Evolutionary conservation across 495 filamentous ascomycete genomes (phyloP).

Genomic region (Peziza echinospora): DNA sequence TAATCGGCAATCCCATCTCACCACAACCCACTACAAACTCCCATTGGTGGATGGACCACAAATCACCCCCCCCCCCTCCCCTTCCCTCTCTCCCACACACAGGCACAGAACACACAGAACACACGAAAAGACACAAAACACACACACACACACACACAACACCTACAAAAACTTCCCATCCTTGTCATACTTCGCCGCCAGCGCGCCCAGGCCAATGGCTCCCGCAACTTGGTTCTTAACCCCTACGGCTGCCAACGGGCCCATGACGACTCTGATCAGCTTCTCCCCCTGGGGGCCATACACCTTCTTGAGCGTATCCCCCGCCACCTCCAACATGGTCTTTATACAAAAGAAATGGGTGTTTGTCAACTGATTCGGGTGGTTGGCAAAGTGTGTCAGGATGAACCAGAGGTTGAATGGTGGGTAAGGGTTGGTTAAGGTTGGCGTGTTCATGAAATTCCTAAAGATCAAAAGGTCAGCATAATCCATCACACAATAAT

Average conservation of each 20-base stretch:
- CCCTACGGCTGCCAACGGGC: not conserved
- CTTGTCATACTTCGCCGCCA: not conserved
- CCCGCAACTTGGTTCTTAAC: not conserved
- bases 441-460: constrained; percentile 46
- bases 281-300: constrained; percentile 38
- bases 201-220: not conserved
- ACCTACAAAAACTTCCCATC: constrained; percentile 26
- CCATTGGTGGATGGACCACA: no score
- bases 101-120: no score
- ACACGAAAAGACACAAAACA: no score
- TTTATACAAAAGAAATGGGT: constrained; percentile 65
- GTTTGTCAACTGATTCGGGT: constrained; percentile 43
- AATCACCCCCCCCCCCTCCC: no score
- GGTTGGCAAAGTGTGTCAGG: constrained; percentile 49
- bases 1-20: no score
- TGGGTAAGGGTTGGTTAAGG: constrained; percentile 48
- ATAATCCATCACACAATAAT: no score
- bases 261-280: constrained; percentile 5
- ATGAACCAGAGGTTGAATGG: constrained; percentile 60
- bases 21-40: no score
- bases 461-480: no score
- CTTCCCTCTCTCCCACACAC: no score
- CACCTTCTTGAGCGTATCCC: constrained; percentile 46
- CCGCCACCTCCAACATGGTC: constrained; percentile 49
- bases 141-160: no score